Conservation (phyloP, 140 eudicot species). For the Anethum foeniculum region DNA sequence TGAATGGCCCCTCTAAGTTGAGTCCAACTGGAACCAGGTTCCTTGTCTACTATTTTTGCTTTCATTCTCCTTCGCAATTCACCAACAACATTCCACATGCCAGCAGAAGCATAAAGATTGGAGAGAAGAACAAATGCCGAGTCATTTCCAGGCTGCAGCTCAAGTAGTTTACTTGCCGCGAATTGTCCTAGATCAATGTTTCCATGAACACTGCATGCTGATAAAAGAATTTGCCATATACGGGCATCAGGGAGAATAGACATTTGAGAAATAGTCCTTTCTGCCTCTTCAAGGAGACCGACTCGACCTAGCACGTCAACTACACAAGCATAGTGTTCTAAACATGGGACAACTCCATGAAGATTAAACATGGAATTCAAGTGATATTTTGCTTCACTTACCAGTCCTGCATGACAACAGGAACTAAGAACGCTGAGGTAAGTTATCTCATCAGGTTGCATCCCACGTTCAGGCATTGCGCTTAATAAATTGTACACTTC, state of each 20-base stretch:
- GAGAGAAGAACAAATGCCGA: conserved; percentile 37
- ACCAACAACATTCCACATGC: conserved; percentile 36
- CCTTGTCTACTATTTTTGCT: conserved; percentile 29
- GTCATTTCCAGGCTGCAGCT: conserved; percentile 43
- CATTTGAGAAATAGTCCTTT: conserved; percentile 33
- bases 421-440: conserved; percentile 42
- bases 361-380: conserved; percentile 35
- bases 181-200: conserved; percentile 31
- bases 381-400: conserved; percentile 30
- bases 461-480: conserved; percentile 19
- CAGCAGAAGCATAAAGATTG: conserved; percentile 40
- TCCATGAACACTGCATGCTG: conserved; percentile 28
- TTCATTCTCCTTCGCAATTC: conserved; percentile 37
- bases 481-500: conserved; percentile 24
- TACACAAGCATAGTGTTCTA: conserved; percentile 44
- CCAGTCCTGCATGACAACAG: conserved; percentile 44
- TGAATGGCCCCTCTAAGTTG: conserved; percentile 26
- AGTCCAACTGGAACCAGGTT: conserved; percentile 48
- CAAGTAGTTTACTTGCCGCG: conserved; percentile 36
- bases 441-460: conserved; percentile 42
- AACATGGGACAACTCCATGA: conserved; percentile 36
- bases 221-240: conserved; percentile 44
- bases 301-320: conserved; percentile 45
- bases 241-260: conserved; percentile 35
- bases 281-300: conserved; percentile 40